A percentile compares a stretch with the other conserved stretches of the same genome.
Conservation (phyloP, 306 rosid species). For the Bauhinia variegata region DNA sequence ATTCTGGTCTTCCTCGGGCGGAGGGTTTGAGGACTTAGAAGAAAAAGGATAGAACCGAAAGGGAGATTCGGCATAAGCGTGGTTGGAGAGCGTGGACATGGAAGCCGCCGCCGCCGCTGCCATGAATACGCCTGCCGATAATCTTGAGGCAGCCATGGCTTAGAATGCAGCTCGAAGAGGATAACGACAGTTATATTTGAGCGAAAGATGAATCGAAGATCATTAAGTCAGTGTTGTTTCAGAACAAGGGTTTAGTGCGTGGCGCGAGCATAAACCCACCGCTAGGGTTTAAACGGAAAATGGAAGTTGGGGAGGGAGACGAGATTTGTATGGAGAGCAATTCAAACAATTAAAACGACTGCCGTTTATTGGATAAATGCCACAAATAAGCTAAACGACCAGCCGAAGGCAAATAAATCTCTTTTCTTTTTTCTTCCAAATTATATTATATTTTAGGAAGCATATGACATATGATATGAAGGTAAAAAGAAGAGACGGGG, state of each 20-base stretch:
- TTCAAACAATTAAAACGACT: constrained; percentile 17
- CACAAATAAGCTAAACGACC: constrained; percentile 11
- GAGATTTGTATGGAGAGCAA: constrained; percentile 35
- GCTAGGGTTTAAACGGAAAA: constrained; percentile 60
- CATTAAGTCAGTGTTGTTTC: not conserved
- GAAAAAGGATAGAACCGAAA: constrained; percentile 66
- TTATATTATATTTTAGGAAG: too few species aligned
- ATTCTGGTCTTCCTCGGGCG: constrained; percentile 45
- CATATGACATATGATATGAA: too few species aligned
- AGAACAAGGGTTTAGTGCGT: constrained; percentile 3
- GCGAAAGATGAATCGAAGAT: not conserved
- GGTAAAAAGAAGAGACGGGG: too few species aligned
- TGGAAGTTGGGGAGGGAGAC: not conserved
- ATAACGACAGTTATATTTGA: not conserved
- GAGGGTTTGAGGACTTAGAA: constrained; percentile 52
- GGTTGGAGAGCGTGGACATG: constrained; percentile 52
- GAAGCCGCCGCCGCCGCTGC: constrained; percentile 82
- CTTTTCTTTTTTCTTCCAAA: too few species aligned
- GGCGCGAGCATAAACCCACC: constrained; percentile 48
- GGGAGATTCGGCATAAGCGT: constrained; percentile 61
- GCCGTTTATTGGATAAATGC: not conserved
- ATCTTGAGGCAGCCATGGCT: constrained; percentile 65
- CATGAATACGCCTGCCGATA: constrained; percentile 67
- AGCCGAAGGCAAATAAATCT: not conserved
- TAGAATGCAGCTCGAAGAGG: constrained; percentile 27